These are phyloP conservation scores for Pseudocercospora vitis DNA, from an alignment of 2,329 filamentous ascomycete genomes.

Conservation along the genomic window DNA sequence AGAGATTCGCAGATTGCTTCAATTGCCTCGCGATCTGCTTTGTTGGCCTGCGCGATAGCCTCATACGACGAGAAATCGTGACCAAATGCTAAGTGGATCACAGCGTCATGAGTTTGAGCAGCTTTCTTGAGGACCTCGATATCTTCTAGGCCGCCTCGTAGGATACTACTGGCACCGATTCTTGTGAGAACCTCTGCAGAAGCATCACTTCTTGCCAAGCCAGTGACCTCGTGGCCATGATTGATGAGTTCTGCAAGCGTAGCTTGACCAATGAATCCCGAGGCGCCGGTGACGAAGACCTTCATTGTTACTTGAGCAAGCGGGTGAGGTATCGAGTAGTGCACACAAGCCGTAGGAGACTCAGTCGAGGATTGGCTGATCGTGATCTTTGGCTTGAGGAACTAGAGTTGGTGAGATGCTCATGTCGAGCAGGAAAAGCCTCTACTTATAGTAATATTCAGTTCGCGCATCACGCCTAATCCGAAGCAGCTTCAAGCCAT, in stretches of 20 bases:
- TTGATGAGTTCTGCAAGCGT: slow-evolving; percentile 41
- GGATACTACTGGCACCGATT: slow-evolving; percentile 42
- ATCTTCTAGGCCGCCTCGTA: slow-evolving; percentile 44
- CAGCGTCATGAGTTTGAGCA: slow-evolving; percentile 44
- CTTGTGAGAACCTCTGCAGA: slow-evolving; percentile 40
- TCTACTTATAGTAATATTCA: neutral
- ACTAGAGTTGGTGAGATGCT: neutral
- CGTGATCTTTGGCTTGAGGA: neutral
- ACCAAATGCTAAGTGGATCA: slow-evolving; percentile 46
- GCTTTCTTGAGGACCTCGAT: slow-evolving; percentile 43
- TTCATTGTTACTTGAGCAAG: slow-evolving; percentile 12
- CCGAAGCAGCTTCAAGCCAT: neutral
- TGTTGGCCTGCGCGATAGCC: slow-evolving; percentile 32
- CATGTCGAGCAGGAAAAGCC: neutral
- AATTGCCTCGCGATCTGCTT: slow-evolving; percentile 40
- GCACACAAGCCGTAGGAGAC: neutral
- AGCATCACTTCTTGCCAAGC: slow-evolving; percentile 43
- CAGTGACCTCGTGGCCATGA: slow-evolving; percentile 45
- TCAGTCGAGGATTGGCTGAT: neutral
- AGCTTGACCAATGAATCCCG: slow-evolving; percentile 43
- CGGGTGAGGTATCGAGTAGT: neutral
- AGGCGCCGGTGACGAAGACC: slow-evolving; percentile 46
- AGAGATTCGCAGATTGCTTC: slow-evolving; percentile 43
- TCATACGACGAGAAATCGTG: slow-evolving; percentile 26
- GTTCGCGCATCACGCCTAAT: no score